Conservation (phyloP, 1,284 basidiomycete species). For the Amylostereum areolatum region DNA sequence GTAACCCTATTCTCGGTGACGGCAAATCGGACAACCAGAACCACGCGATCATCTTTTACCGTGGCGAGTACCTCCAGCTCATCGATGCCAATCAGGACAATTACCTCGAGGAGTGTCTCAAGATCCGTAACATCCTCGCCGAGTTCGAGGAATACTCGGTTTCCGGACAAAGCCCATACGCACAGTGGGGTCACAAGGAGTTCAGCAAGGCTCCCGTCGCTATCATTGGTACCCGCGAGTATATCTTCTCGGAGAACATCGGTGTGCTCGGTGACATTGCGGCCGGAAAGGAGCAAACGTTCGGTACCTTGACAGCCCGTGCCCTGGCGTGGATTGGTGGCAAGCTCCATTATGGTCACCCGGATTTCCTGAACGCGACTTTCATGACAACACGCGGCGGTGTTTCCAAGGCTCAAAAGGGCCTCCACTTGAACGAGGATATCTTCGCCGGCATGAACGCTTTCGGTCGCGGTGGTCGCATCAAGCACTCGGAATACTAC, state of each 20-base stretch:
- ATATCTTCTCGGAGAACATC: slow-evolving; percentile 99
- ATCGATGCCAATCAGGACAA: slow-evolving; percentile 99
- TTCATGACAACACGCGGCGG: slow-evolving; percentile 99
- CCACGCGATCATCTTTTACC: slow-evolving; percentile 98
- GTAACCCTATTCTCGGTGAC: slow-evolving; percentile 99
- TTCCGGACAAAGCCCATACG: slow-evolving; percentile 92
- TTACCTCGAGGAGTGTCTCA: slow-evolving; percentile 98
- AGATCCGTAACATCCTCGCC: slow-evolving; percentile 95
- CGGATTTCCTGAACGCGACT: slow-evolving; percentile 97
- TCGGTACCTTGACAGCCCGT: slow-evolving; percentile 97
- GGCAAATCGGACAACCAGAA: slow-evolving; percentile 99
- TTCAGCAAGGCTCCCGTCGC: slow-evolving; percentile 91
- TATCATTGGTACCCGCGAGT: slow-evolving; percentile 98
- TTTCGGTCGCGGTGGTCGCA: slow-evolving; percentile 95
- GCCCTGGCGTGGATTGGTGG: slow-evolving; percentile 97
- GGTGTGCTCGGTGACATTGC: slow-evolving; percentile 99
- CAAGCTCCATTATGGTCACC: slow-evolving; percentile 98
- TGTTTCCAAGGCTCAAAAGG: slow-evolving; percentile 99
- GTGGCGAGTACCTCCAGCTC: slow-evolving; percentile 97
- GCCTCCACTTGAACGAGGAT: slow-evolving; percentile 98
- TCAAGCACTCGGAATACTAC: slow-evolving; percentile 99
- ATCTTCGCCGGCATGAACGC: slow-evolving; percentile 99
- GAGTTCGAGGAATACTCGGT: slow-evolving; percentile 96
- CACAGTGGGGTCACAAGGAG: slow-evolving; percentile 88
- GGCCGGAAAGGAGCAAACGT: slow-evolving; percentile 99